Base-by-base conservation (phyloP, 768 basidiomycete genomes). In the Mycena chlorophos region DNA sequence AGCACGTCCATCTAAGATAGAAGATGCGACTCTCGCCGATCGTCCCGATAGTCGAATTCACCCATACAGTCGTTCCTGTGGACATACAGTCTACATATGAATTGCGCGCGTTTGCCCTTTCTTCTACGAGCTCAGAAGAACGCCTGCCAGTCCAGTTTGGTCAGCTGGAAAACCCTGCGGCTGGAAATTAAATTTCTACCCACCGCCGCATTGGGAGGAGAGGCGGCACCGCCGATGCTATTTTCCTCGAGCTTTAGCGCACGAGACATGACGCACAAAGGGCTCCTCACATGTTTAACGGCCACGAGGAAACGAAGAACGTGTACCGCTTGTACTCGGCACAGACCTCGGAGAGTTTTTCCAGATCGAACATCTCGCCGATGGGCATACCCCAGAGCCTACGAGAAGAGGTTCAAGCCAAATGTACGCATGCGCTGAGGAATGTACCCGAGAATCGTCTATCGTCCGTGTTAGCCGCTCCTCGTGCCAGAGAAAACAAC, bases 261-360 rank as follows among this genome's bases (percentile, higher is more conserved):
- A n/a, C n/a, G n/a, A n/a, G n/a, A n/a, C n/a, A n/a, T n/a, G n/a
- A n/a, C n/a, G n/a, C n/a, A n/a, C n/a, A n/a, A n/a, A n/a, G n/a
- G n/a, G n/a, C n/a, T n/a, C n/a, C 6, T 38, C 19, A 87, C 86
- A 89, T 82, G 65, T 87, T 81, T 61, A 90, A 71, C 0, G 87
- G 87, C 86, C 85, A 88, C 2, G 86, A 88, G 0, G 85, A 78
- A 69, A 89, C 86, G 75, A 88, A 89, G 69, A 90, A 88, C 10
- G 83, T 85, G 67, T 86, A 88, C 59, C 86, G 71, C 5, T 79
- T 76, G 4, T 78, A 80, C 58, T 80, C 78, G 5, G 78, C 78
- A 65, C 85, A 89, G 3, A 73, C 71, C 54, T 78, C 68, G 12
- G 85, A 79, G 2, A 89, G 73, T 55, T 77, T 76, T 67, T 89